Base-by-base conservation (phyloP, 176 grass and related monocot genomes). In the Pontederia crassipes region DNA sequence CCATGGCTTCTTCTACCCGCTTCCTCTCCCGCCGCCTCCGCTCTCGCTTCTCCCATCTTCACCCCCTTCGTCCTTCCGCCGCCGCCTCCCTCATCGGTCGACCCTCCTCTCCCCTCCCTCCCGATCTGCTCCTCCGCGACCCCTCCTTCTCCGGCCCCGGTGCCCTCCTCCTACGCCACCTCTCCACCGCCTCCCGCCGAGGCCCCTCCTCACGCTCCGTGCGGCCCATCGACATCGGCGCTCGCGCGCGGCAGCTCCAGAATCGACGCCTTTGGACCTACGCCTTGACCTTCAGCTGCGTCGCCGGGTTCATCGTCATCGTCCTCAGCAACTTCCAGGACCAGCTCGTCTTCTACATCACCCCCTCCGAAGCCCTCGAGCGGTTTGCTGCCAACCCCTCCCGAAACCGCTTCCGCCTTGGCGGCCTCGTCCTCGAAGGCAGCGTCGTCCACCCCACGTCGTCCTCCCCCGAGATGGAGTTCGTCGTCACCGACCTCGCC, bases 311-410 rank as follows among this genome's bases (percentile, higher is more conserved):
- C 72, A 78, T 96, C 69, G 92, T 97, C 55, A 71, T 86, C 55
- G 92, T 97, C 72, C 81, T 97, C 20, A 86, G 80, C 76, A 91
- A 76, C 46, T 97, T 97, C 78, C 81, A 96, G 71, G 87, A 96
- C 71, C 86, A 97, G 83, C 84, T 97, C 62, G 86, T 90, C 62
- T 97, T 97, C 79, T 97, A 88, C 66, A 70, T 97, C 62, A 97
- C 87, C 17, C 92, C 92, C 24, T 82, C 87, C 2, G 79, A 91
- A 58, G 92, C 92, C 20, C 74, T 91, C 28, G 48, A 80, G 2
- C 74, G 78, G 17, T 97, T 88, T 76, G 11, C 69, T 55, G 55
- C 78, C 46, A 78, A 90, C 55, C 78, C 81, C 0, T 67, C 76
- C 40, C 90, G 83, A 75, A 73, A 76, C 46, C 78, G 87, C 13